phyloP scores from a whole-genome alignment of 768 basidiomycete species.

The Lentinula sp. region DNA sequence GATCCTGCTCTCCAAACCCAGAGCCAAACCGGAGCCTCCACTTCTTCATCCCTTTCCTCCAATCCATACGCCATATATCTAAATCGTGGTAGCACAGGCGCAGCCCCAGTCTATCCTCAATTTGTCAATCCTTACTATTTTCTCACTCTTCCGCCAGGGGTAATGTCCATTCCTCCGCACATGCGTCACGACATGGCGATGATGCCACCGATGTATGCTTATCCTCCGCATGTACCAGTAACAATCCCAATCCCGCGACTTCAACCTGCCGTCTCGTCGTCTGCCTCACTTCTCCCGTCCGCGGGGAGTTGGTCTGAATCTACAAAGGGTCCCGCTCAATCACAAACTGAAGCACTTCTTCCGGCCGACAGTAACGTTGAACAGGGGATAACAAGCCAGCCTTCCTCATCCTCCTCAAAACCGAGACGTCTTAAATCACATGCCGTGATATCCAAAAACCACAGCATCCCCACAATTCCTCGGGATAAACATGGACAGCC shows the following conservation, averaged over 20 bases:
- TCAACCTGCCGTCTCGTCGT: slow-evolving; percentile 14
- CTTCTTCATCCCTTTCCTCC: slow-evolving; percentile 6
- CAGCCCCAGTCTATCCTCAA: slow-evolving; percentile 31
- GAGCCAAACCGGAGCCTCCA: slow-evolving; percentile 11
- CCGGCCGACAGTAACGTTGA: slow-evolving; percentile 8
- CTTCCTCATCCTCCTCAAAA: slow-evolving; percentile 37
- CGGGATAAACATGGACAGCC: slow-evolving; percentile 67
- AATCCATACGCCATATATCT: slow-evolving; percentile 14
- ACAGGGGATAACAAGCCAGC: slow-evolving; percentile 12
- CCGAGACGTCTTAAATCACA: slow-evolving; percentile 79
- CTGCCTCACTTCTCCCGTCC: neutral
- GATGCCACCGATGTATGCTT: neutral
- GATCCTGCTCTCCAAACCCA: neutral
- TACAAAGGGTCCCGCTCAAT: slow-evolving; percentile 28
- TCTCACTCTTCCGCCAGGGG: neutral
- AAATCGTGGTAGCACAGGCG: slow-evolving; percentile 19
- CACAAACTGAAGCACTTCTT: slow-evolving; percentile 10
- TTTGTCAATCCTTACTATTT: slow-evolving; percentile 21
- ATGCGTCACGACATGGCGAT: neutral
- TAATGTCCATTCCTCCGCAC: neutral
- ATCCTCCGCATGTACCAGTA: neutral
- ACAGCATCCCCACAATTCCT: slow-evolving; percentile 74
- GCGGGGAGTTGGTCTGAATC: neutral
- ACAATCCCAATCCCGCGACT: slow-evolving; percentile 21
- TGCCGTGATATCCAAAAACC: slow-evolving; percentile 71